Base-by-base conservation (phyloP, 1,284 basidiomycete genomes). In the Pyrrhoderma noxium region DNA sequence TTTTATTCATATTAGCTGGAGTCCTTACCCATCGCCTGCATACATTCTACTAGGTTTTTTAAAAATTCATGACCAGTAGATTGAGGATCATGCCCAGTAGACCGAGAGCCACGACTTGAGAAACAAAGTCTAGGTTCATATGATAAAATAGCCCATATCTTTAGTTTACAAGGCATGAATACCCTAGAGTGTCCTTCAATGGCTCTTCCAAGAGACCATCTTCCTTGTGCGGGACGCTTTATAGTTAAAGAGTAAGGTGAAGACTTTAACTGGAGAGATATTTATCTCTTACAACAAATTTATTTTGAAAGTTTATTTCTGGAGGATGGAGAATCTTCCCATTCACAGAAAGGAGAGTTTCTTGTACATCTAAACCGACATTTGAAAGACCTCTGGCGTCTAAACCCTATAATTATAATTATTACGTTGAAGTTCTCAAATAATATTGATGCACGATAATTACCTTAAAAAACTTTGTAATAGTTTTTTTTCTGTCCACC, bases 401-500 rank as follows among this genome's bases (percentile, higher is more conserved):
- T 47, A 54, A 8, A 11, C 31, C 34, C 53, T 54, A 18, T 27
- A 41, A 36, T 2, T 22, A 11, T 22, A 16, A 25, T 5, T n/a
- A n/a, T n/a, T n/a, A n/a, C n/a, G n/a, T n/a, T n/a, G n/a, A n/a
- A n/a, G n/a, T n/a, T n/a, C n/a, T n/a, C n/a, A n/a, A n/a, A n/a
- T n/a, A n/a, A n/a, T n/a, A n/a, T n/a, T n/a, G n/a, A n/a, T n/a
- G n/a, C n/a, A n/a, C n/a, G n/a, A n/a, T n/a, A n/a, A 13, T 21
- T 16, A 52, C 53, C 38, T 47, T 18, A 8, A 47, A 23, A 37
- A 56, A 54, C 14, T 43, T 47, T 31, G 22, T 42, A 19, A 59
- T 59, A 11, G 47, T 51, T 3, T 51, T 53, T 18, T 55, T 49
- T 31, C 60, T 55, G 2, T 52, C 53, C 14, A 45, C 45, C 13